Conservation (phyloP, 768 basidiomycete genomes). For the Mycena venus region DNA sequence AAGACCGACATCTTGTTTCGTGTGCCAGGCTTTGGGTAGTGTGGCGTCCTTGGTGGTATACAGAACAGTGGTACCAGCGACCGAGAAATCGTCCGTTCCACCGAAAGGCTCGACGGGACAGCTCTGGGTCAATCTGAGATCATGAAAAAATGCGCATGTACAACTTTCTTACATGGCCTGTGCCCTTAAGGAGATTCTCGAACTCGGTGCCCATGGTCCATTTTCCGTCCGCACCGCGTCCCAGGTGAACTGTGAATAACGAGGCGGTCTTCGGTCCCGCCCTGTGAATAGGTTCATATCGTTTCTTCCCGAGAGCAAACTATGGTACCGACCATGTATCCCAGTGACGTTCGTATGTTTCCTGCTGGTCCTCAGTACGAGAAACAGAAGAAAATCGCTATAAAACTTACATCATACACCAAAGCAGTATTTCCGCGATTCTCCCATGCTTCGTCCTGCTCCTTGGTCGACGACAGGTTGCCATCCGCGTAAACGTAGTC, state of each 20-base stretch:
- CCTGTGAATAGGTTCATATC: slow-evolving; percentile 51
- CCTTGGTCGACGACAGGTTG: slow-evolving; percentile 73
- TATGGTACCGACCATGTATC: slow-evolving; percentile 47
- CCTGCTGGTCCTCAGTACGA: neutral
- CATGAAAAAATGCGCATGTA: neutral
- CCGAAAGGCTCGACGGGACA: slow-evolving; percentile 90
- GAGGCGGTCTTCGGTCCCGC: slow-evolving; percentile 76
- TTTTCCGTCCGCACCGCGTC: slow-evolving; percentile 58
- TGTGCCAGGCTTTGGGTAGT: slow-evolving; percentile 86
- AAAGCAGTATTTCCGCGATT: slow-evolving; percentile 79
- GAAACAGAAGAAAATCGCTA: neutral
- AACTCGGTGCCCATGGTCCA: slow-evolving; percentile 70
- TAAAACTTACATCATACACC: slow-evolving; percentile 67
- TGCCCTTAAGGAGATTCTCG: slow-evolving; percentile 73
- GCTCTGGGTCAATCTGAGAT: slow-evolving; percentile 55
- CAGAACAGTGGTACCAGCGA: slow-evolving; percentile 76
- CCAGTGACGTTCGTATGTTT: slow-evolving; percentile 80
- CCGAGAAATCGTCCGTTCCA: slow-evolving; percentile 84
- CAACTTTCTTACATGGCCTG: slow-evolving; percentile 69
- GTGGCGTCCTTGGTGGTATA: slow-evolving; percentile 90
- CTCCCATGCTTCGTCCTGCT: slow-evolving; percentile 80
- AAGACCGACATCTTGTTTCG: slow-evolving; percentile 80
- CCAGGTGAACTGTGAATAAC: slow-evolving; percentile 77
- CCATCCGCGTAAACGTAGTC: slow-evolving; percentile 69
- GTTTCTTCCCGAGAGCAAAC: neutral